phyloP scores from a whole-genome alignment of 306 rosid genomes.

The Boehmeria nivea region DNA sequence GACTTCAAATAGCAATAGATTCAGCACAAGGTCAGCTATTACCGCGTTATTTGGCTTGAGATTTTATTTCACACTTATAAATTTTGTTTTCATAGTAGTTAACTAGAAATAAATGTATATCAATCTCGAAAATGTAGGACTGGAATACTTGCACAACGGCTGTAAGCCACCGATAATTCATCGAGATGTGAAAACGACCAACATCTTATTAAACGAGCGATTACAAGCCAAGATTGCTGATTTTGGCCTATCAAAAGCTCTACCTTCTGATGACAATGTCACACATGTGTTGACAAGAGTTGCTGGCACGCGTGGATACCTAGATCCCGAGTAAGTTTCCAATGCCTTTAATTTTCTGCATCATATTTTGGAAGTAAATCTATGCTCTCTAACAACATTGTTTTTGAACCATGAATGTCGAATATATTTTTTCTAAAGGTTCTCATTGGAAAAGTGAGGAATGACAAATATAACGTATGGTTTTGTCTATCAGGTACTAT shows the following conservation, averaged over 20 bases:
- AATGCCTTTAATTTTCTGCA: too few species aligned
- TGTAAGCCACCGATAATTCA: slow-evolving; percentile 18
- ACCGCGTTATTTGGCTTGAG: too few species aligned
- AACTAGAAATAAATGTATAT: too few species aligned
- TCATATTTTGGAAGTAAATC: too few species aligned
- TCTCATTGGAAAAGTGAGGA: too few species aligned
- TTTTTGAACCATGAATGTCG: too few species aligned
- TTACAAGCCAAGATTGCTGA: slow-evolving; percentile 17
- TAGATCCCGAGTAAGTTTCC: slow-evolving; percentile 47
- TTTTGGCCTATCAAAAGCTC: slow-evolving; percentile 13
- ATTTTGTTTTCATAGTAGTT: too few species aligned
- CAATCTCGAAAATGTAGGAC: neutral
- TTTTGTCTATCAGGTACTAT: neutral
- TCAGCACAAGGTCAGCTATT: slow-evolving; percentile 17
- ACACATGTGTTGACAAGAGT: slow-evolving; percentile 25
- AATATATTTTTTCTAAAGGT: too few species aligned
- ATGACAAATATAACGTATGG: neutral
- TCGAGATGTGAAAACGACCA: slow-evolving; percentile 14
- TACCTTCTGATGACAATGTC: neutral
- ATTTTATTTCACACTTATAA: neutral
- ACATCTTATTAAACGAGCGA: slow-evolving; percentile 10
- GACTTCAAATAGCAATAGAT: slow-evolving; percentile 17
- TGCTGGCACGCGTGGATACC: slow-evolving; percentile 53
- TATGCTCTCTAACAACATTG: too few species aligned
- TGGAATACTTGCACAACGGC: slow-evolving; percentile 20